Conservation (phyloP, 2,329 filamentous ascomycete species). For the Hortaea werneckii region DNA sequence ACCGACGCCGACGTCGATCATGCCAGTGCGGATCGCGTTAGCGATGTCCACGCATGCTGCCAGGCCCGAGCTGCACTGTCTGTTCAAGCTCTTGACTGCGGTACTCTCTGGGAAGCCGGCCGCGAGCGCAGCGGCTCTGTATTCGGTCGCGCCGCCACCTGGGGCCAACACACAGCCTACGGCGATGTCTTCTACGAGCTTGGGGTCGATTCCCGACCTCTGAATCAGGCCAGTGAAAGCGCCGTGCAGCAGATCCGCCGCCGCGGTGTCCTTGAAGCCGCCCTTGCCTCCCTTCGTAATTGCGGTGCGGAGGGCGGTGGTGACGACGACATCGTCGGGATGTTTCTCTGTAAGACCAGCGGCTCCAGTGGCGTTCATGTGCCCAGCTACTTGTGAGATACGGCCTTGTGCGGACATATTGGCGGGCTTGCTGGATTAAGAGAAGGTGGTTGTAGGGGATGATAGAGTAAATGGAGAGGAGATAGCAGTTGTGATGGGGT, state of each 20-base stretch:
- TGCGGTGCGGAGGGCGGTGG: conserved; percentile 79
- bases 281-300: conserved; percentile 91
- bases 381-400: conserved; percentile 48
- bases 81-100: conserved; percentile 78
- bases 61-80: conserved; percentile 87
- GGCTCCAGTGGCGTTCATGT: conserved; percentile 40
- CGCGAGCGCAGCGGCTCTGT: conserved; percentile 80
- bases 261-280: conserved; percentile 87
- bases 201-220: conserved; percentile 80
- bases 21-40: conserved; percentile 79
- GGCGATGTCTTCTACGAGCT: conserved; percentile 80
- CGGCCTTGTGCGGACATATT: conserved; percentile 26
- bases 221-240: conserved; percentile 72
- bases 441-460: background rate
- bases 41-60: conserved; percentile 91
- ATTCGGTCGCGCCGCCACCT: conserved; percentile 91
- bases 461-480: background rate
- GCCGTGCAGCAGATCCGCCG: conserved; percentile 76
- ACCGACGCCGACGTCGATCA: conserved; percentile 92
- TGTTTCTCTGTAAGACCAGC: conserved; percentile 41
- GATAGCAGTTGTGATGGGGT: background rate
- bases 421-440: conserved; percentile 5
- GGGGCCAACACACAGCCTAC: conserved; percentile 87
- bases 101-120: conserved; percentile 81
- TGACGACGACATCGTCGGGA: conserved; percentile 72